These are phyloP conservation scores for Trichaptum fuscoviolaceum DNA, from an alignment of 768 basidiomycete genomes.

Conservation along the genomic window DNA sequence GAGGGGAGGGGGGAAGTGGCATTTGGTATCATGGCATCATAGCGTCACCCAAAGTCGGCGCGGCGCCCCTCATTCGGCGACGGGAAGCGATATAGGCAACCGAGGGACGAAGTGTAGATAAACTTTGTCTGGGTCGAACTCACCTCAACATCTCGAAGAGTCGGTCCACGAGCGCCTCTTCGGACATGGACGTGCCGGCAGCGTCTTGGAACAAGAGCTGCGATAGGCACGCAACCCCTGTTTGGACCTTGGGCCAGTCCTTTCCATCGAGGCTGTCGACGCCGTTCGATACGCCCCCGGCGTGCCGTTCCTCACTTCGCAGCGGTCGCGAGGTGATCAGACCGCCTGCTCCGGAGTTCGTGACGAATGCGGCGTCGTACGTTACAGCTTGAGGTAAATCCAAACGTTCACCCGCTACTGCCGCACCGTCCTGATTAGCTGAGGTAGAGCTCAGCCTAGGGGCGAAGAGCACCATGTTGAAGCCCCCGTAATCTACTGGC, in stretches of 20 bases:
- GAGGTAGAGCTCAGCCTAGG: slow-evolving; percentile 22
- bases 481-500: slow-evolving; percentile 59
- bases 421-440: slow-evolving; percentile 6
- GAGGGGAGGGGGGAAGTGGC: background rate
- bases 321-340: slow-evolving; percentile 49
- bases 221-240: slow-evolving; percentile 46
- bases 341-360: slow-evolving; percentile 70
- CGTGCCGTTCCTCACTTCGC: slow-evolving; percentile 39
- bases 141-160: slow-evolving; percentile 70
- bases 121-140: slow-evolving; percentile 25
- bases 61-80: background rate
- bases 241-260: slow-evolving; percentile 70
- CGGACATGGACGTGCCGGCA: slow-evolving; percentile 31
- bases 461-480: slow-evolving; percentile 70
- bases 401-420: background rate
- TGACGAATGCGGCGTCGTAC: slow-evolving; percentile 54
- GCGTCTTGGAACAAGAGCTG: slow-evolving; percentile 27
- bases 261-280: slow-evolving; percentile 56
- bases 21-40: background rate
- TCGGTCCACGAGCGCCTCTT: slow-evolving; percentile 47
- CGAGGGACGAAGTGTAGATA: background rate
- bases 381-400: slow-evolving; percentile 20
- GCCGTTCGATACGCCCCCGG: slow-evolving; percentile 71
- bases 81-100: background rate
- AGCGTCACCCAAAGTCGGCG: background rate